Conservation (phyloP, 768 basidiomycete species). For the Psilocybe cyanescens region DNA sequence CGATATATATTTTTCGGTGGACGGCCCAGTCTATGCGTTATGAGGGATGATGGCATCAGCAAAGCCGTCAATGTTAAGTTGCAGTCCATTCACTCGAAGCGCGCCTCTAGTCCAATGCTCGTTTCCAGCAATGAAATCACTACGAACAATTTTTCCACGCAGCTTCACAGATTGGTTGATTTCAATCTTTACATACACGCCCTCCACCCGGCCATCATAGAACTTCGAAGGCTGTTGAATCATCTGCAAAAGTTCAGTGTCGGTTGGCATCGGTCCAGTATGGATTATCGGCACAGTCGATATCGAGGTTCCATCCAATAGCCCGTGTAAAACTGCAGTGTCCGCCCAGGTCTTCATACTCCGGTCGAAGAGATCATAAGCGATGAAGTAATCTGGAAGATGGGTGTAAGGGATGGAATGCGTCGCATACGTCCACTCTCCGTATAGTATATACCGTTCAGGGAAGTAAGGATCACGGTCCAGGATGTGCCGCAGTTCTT, state of each 20-base stretch:
- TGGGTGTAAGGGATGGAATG: slow-evolving; percentile 61
- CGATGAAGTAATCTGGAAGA: slow-evolving; percentile 60
- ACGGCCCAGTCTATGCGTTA: no score
- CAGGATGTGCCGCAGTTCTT: slow-evolving; percentile 45
- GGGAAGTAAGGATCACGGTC: slow-evolving; percentile 54
- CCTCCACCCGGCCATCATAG: slow-evolving; percentile 52
- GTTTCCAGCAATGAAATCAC: slow-evolving; percentile 66
- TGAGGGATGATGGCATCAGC: no score
- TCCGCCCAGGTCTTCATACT: slow-evolving; percentile 42
- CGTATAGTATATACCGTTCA: slow-evolving; percentile 62
- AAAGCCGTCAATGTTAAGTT: not conserved
- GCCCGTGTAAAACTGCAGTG: slow-evolving; percentile 32
- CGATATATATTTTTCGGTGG: no score
- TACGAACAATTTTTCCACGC: slow-evolving; percentile 60
- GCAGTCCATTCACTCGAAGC: slow-evolving; percentile 16
- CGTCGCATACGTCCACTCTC: slow-evolving; percentile 67
- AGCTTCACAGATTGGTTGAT: slow-evolving; percentile 37
- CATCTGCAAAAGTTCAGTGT: slow-evolving; percentile 44
- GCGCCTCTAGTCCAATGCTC: slow-evolving; percentile 59
- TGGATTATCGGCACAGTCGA: slow-evolving; percentile 45
- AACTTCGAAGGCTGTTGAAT: slow-evolving; percentile 44
- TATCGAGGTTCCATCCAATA: slow-evolving; percentile 45
- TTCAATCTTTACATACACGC: slow-evolving; percentile 63
- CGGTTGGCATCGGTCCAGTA: slow-evolving; percentile 43
- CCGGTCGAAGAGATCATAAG: slow-evolving; percentile 64